Evolutionary conservation across 495 filamentous ascomycete genomes (phyloP).

Genomic region (Xylaria acuta): DNA sequence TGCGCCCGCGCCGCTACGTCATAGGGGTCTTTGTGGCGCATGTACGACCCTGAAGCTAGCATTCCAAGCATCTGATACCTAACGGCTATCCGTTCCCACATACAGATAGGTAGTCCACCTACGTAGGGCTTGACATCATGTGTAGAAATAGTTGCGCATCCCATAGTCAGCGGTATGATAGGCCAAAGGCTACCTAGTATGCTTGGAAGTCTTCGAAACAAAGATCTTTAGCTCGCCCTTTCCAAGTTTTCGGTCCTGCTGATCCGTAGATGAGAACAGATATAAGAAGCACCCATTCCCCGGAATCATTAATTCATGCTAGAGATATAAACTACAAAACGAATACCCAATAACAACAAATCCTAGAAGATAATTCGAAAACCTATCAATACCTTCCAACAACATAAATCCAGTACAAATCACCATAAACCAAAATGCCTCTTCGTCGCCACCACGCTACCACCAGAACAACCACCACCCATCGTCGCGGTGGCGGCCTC

Average conservation of each 20-base stretch:
- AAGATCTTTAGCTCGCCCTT: background rate
- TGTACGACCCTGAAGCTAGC: background rate
- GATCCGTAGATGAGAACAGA: background rate
- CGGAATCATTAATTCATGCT: background rate
- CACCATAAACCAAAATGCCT: background rate
- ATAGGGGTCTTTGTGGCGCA: slow-evolving; percentile 27
- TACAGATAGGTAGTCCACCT: background rate
- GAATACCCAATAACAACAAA: background rate
- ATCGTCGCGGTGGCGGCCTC: slow-evolving; percentile 22
- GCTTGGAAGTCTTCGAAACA: background rate
- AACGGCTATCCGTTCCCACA: background rate
- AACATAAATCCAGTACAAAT: background rate
- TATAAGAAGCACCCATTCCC: slow-evolving; percentile 5
- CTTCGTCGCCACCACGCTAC: slow-evolving; percentile 29
- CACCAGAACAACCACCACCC: slow-evolving; percentile 33
- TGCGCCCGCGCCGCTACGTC: slow-evolving; percentile 16
- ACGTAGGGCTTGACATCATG: slow-evolving; percentile 24
- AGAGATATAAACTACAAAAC: background rate
- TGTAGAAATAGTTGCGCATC: background rate
- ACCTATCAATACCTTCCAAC: background rate
- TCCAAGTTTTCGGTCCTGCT: slow-evolving; percentile 11
- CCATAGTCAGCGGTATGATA: no score
- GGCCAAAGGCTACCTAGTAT: no score
- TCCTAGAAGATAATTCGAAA: background rate
- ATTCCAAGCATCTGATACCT: slow-evolving; percentile 4